Base-by-base conservation (phyloP, 2,329 filamentous ascomycete species). In the Penicillium sp. region DNA sequence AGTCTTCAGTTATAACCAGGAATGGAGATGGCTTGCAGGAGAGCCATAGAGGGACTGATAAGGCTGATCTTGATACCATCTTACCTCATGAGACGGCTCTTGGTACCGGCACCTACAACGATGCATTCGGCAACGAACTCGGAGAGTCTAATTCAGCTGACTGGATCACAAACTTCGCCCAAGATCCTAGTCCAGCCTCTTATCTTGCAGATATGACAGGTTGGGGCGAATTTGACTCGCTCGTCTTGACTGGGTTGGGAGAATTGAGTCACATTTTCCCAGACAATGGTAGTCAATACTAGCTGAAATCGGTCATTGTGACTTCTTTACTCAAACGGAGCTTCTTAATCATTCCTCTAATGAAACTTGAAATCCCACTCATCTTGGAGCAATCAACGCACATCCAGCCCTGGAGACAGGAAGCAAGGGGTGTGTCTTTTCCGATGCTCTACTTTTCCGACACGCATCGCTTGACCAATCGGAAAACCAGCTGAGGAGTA, bases 141-240 rank as follows among this genome's bases (percentile, higher is more conserved):
- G 45, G 43, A 52, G 48, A 50, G 40, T n/a, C 52, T 18, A 13
- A 29, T 24, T 13, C 50, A 43, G 11, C 51, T 44, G 48, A 27
- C 7, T 65, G 54, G 46, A 42, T 54, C 13, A 47, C 47, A 6
- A 50, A 49, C 7, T n/a, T 56, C 5, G 43, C 49, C 4, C 46
- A 60, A 31, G 56, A 62, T 50, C 56, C 47, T 14, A 62, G 60
- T 36, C 58, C 62, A 2, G 31, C 50, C 31, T 58, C 58, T 2
- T 58, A 57, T 24, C 47, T 57, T 34, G 48, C 57, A 31, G 62
- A 65, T 42, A 38, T 69, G 22, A 61, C 65, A 4, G 57, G 64
- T 22, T 71, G 64, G 67, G 62, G 63, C 7, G 61, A 67, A 7
- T 67, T 66, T 31, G 65, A 71, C 52, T 71, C 67, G 14, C 51